Evolutionary conservation across 768 basidiomycete species (phyloP), one percentile per base, ranked within the genome.

Genomic region (Dioszegia aurantiaca): DNA sequence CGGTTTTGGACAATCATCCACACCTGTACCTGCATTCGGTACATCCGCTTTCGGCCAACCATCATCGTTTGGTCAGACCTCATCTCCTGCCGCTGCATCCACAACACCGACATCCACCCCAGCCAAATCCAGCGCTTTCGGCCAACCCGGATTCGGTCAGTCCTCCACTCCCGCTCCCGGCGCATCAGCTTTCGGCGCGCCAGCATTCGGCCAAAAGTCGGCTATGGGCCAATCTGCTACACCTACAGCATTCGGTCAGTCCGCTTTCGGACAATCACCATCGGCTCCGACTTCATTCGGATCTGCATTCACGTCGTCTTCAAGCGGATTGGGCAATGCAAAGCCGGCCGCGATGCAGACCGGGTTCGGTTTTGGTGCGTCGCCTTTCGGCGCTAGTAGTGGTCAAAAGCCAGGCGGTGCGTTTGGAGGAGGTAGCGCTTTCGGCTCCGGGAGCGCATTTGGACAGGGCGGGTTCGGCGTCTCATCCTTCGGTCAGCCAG

Each of bases 81-180:
- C 60, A 2, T 56, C 48, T 26, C 59, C 46, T 30, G 36, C 64
- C 1, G 67, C 62, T 21, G 60, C 62, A 26, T 55, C 58, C 10
- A 12, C 51, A 12, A 47, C 19, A 16, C n/a, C 59, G 31, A n/a
- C 62, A 19, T 72, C 70, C n/a, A 80, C 80, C 3, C 78, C 78
- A 10, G 46, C 61, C 14, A 56, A 63, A 12, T 30, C 59, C 24
- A 26, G 28, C 16, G 53, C 62, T 19, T 64, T 56, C 70, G 79
- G 19, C 47, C 73, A 11, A 45, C 70, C 21, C 71, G 75, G 45
- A 23, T 82, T 81, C 54, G 77, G 78, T 27, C 75, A 79, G 33
- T 64, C 78, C 6, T 41, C 68, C 33, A 51, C 52, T 28, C 59
- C 69, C 14, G 44, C 52, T 27, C 69, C 49, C 19, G 14, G 21